Conservation (phyloP, 2,329 filamentous ascomycete genomes). For the Ophiosphaerella narmari region DNA sequence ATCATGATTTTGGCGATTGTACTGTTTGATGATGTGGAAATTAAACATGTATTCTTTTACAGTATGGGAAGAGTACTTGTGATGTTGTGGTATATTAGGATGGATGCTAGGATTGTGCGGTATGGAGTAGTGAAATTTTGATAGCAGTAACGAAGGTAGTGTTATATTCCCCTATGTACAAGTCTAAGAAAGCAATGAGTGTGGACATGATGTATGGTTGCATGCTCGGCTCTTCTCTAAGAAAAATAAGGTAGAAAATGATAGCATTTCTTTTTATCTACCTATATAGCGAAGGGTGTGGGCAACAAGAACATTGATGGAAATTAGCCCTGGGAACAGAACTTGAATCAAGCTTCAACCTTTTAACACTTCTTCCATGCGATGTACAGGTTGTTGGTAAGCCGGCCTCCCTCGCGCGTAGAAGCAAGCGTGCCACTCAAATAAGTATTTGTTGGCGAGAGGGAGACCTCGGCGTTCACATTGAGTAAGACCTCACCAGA, state of each 20-base stretch:
- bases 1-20: not conserved
- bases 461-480: slow-evolving; percentile 35
- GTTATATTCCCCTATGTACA: too few species aligned
- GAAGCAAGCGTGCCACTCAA: slow-evolving; percentile 32
- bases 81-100: not conserved
- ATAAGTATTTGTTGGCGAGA: slow-evolving; percentile 28
- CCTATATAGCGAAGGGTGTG: not conserved
- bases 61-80: not conserved
- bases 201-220: not conserved
- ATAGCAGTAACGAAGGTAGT: not conserved
- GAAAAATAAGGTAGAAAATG: not conserved
- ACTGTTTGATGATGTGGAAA: not conserved
- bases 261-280: not conserved
- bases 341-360: too few species aligned
- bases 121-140: not conserved
- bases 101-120: not conserved
- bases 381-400: slow-evolving; percentile 34
- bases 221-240: not conserved
- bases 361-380: slow-evolving; percentile 42
- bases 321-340: not conserved
- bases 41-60: too few species aligned
- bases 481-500: slow-evolving; percentile 31
- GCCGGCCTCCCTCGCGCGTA: slow-evolving; percentile 30
- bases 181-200: too few species aligned
- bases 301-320: not conserved